These are phyloP conservation scores for Vitis labrusca DNA, from an alignment of 164 flowering plant species.

Conservation along the genomic window DNA sequence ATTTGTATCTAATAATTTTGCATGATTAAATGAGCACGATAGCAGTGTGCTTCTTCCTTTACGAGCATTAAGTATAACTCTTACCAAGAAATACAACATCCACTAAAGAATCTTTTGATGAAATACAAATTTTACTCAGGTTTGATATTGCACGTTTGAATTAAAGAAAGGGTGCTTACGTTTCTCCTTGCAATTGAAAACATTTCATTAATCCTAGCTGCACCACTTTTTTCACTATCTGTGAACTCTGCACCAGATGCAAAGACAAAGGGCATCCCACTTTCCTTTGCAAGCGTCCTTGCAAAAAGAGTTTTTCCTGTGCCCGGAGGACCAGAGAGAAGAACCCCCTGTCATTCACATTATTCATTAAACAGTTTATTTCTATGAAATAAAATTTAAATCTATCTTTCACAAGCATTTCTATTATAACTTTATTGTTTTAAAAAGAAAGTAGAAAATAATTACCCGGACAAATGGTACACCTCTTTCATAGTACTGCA, in stretches of 20 bases:
- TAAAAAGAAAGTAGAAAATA: not conserved
- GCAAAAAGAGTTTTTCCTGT: conserved; percentile 99
- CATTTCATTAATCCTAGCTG: conserved; percentile 85
- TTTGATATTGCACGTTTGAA: not conserved
- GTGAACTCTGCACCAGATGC: conserved; percentile 99
- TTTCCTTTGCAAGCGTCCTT: conserved; percentile 88
- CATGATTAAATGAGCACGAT: too few species aligned
- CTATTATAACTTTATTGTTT: too few species aligned
- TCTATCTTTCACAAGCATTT: not conserved
- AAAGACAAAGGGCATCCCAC: conserved; percentile 97
- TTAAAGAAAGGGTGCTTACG: conserved; percentile 38
- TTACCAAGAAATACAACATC: too few species aligned
- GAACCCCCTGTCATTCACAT: conserved; percentile 70
- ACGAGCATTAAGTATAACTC: too few species aligned
- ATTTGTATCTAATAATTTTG: too few species aligned
- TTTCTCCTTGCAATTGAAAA: conserved; percentile 92
- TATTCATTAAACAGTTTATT: conserved; percentile 3
- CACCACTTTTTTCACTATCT: conserved; percentile 92
- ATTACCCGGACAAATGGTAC: conserved; percentile 93
- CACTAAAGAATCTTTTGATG: too few species aligned
- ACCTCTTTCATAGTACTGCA: conserved; percentile 81
- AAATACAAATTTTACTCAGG: not conserved
- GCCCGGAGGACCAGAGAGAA: conserved; percentile 98
- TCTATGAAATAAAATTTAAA: not conserved
- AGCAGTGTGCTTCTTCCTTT: too few species aligned